Percentiles rank a stretch among this genome's conserved stretches.
These are phyloP conservation scores for Arabidopsis thaliana DNA, from an alignment of 345 rosid species.

Conservation along the genomic window DNA sequence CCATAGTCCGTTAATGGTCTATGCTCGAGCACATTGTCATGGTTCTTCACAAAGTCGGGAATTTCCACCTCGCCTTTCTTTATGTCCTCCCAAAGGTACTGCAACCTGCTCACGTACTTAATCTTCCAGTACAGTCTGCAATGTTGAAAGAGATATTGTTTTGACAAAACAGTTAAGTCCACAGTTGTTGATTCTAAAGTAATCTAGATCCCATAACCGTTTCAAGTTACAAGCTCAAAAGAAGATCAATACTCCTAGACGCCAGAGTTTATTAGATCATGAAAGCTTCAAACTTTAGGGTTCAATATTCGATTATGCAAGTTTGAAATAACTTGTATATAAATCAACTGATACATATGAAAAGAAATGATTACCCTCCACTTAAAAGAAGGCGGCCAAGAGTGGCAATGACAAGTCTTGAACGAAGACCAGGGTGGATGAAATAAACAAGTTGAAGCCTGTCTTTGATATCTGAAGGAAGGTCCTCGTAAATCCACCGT, in stretches of 20 bases:
- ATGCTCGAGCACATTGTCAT: slow-evolving; percentile 81
- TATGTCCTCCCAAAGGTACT: slow-evolving; percentile 84
- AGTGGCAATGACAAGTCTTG: slow-evolving; percentile 82
- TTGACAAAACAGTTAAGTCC: neutral
- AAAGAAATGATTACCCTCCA: slow-evolving; percentile 69
- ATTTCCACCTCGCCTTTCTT: slow-evolving; percentile 84
- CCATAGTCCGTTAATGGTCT: slow-evolving; percentile 95
- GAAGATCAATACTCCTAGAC: neutral
- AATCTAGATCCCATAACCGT: neutral
- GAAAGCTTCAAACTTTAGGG: slow-evolving; percentile 12
- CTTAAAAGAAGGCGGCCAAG: slow-evolving; percentile 90
- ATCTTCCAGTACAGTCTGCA: slow-evolving; percentile 85
- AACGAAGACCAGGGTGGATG: slow-evolving; percentile 86
- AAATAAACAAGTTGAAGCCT: slow-evolving; percentile 84
- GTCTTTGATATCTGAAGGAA: slow-evolving; percentile 69
- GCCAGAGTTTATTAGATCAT: slow-evolving; percentile 4
- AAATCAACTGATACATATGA: slow-evolving; percentile 4
- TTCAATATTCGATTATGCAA: neutral
- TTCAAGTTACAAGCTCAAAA: slow-evolving; percentile 3
- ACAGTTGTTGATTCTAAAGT: neutral
- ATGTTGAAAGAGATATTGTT: neutral
- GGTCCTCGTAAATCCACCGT: slow-evolving; percentile 96
- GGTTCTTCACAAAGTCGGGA: slow-evolving; percentile 79
- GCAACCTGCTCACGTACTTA: slow-evolving; percentile 88
- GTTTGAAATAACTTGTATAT: neutral